phyloP scores from a whole-genome alignment of 768 basidiomycete genomes.

The Rickenella mellea region DNA sequence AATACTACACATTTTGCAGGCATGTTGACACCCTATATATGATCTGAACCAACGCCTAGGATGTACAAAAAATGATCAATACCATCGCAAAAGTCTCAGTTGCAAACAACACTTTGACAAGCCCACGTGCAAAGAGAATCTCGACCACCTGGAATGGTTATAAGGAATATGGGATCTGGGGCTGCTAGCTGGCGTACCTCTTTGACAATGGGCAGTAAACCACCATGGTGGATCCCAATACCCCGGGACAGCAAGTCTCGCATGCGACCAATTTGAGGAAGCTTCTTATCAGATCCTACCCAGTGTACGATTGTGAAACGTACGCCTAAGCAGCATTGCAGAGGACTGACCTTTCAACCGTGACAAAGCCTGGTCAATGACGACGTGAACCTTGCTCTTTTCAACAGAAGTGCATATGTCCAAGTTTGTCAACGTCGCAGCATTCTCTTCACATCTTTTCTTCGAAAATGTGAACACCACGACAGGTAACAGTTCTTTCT shows the following conservation, averaged over 20 bases:
- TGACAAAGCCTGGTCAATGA: conserved; percentile 84
- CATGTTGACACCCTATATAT: conserved; percentile 91
- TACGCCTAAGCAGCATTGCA: not conserved
- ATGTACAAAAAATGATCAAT: conserved; percentile 10
- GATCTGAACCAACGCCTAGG: not conserved
- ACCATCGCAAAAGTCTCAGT: conserved; percentile 99
- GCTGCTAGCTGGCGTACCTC: conserved; percentile 54
- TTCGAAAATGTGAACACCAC: conserved; percentile 98
- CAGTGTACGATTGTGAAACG: not conserved
- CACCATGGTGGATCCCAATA: conserved; percentile 97
- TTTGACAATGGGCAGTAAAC: conserved; percentile 92
- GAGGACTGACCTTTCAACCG: conserved; percentile 68
- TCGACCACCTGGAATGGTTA: conserved; percentile 68
- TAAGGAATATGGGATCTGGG: conserved; percentile 3
- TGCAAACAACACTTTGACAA: conserved; percentile 95
- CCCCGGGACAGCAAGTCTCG: conserved; percentile 83
- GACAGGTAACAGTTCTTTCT: conserved; percentile 80
- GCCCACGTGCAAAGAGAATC: conserved; percentile 87
- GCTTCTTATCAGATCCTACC: conserved; percentile 78
- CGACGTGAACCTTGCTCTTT: conserved; percentile 95
- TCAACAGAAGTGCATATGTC: conserved; percentile 86
- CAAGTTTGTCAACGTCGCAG: conserved; percentile 74
- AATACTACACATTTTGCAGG: conserved; percentile 96
- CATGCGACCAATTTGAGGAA: conserved; percentile 91
- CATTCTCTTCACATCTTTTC: conserved; percentile 95